Evolutionary conservation across 176 grass and related monocot genomes (phyloP).

Genomic region (Oryza meridionalis): DNA sequence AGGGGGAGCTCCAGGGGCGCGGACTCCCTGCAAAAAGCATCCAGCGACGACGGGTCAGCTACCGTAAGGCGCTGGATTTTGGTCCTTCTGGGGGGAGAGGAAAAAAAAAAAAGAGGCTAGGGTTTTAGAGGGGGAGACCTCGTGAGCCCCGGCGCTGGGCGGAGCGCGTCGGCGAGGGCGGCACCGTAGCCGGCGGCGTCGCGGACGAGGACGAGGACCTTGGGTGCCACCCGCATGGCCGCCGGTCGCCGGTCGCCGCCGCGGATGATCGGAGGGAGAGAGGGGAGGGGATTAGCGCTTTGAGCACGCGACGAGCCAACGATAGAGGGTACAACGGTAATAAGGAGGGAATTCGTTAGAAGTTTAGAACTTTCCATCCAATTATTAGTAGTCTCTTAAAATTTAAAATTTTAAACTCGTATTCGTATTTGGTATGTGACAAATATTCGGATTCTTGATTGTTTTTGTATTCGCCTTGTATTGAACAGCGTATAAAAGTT

Average conservation of each 20-base stretch:
- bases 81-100: not conserved
- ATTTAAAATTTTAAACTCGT: not conserved
- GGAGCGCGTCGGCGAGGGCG: conserved; percentile 58
- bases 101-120: not conserved
- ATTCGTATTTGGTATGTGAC: not conserved
- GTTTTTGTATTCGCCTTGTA: too few species aligned
- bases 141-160: conserved; percentile 43
- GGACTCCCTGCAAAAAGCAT: conserved; percentile 55
- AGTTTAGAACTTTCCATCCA: too few species aligned
- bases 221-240: conserved; percentile 62
- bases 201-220: conserved; percentile 60
- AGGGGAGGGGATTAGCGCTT: not conserved
- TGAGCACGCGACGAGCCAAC: not conserved
- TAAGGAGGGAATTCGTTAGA: too few species aligned
- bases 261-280: conserved; percentile 9
- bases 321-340: too few species aligned
- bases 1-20: conserved; percentile 60
- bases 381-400: too few species aligned
- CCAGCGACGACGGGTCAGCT: not conserved
- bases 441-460: not conserved
- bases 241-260: conserved; percentile 12
- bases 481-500: too few species aligned
- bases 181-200: conserved; percentile 62
- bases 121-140: conserved; percentile 57
- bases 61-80: not conserved